Evolutionary conservation across 208 protist species (phyloP).

Genomic region (Trypanosoma scelopori): DNA sequence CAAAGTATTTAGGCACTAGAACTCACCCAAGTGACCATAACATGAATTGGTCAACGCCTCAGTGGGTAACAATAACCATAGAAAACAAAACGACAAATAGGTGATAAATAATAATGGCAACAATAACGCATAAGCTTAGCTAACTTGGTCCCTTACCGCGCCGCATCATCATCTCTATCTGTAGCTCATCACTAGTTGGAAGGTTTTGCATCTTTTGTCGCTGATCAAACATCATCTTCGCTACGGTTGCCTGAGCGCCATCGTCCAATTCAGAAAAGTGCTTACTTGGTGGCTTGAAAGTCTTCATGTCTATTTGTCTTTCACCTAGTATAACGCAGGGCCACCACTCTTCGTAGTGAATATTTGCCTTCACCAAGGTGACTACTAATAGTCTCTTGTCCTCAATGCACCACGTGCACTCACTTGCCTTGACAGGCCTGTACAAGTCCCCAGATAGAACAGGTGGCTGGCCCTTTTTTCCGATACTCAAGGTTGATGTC

Average conservation of each 20-base stretch:
- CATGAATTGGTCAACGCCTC: too few species aligned
- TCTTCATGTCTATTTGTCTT: conserved; percentile 89
- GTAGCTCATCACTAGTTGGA: conserved; percentile 55
- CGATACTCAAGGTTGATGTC: conserved; percentile 39
- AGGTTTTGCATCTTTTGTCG: conserved; percentile 65
- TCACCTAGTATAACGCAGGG: conserved; percentile 66
- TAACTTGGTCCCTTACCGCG: conserved; percentile 6
- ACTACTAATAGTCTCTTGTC: conserved; percentile 66
- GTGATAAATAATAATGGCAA: neutral
- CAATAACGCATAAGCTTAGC: neutral
- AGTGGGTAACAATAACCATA: neutral
- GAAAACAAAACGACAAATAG: neutral
- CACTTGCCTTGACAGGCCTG: conserved; percentile 71
- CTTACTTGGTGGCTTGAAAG: conserved; percentile 72
- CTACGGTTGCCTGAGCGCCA: conserved; percentile 78
- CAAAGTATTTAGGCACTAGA: too few species aligned
- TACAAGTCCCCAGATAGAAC: conserved; percentile 76
- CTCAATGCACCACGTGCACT: conserved; percentile 85
- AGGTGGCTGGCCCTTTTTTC: conserved; percentile 39
- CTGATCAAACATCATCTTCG: conserved; percentile 93
- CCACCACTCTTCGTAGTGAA: conserved; percentile 90
- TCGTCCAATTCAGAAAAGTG: conserved; percentile 77
- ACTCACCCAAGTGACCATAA: too few species aligned
- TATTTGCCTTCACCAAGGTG: conserved; percentile 75
- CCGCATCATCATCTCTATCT: conserved; percentile 42